Percentiles rank a stretch among this genome's conserved stretches.
These are phyloP conservation scores for Plectosphaerella sp. DNA, from an alignment of 2,329 filamentous ascomycete species.

Conservation along the genomic window DNA sequence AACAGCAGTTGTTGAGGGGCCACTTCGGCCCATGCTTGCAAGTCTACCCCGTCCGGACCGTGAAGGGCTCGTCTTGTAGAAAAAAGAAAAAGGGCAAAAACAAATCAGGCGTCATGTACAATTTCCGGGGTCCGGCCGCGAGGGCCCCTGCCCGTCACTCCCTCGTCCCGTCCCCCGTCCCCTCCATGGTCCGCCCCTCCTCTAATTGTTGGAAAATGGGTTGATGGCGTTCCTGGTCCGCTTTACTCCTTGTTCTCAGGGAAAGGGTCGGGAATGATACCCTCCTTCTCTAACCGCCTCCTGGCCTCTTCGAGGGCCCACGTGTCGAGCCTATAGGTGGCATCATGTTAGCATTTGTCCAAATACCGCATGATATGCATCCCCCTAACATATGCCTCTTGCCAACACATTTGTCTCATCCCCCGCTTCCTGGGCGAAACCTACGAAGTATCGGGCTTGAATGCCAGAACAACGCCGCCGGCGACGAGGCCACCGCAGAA, in stretches of 20 bases:
- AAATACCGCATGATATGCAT: not conserved
- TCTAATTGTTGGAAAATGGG: slow-evolving; percentile 5
- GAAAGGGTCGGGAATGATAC: slow-evolving; percentile 78
- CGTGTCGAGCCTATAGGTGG: slow-evolving; percentile 78
- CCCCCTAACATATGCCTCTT: not conserved
- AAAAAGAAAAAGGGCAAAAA: slow-evolving; percentile 15
- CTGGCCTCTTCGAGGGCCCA: slow-evolving; percentile 98
- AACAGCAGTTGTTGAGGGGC: too few species aligned
- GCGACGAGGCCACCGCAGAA: slow-evolving; percentile 75
- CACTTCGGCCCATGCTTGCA: slow-evolving; percentile 5
- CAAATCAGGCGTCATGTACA: slow-evolving; percentile 28
- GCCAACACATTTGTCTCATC: not conserved
- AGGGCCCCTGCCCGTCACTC: slow-evolving; percentile 40
- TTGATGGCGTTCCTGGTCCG: not conserved
- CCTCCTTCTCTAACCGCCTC: slow-evolving; percentile 91
- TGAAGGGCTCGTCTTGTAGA: slow-evolving; percentile 15
- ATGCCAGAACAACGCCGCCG: slow-evolving; percentile 78
- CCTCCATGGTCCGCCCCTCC: not conserved
- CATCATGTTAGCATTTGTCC: not conserved
- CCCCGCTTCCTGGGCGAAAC: slow-evolving; percentile 34
- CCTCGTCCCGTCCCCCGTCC: not conserved
- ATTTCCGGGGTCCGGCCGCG: slow-evolving; percentile 6
- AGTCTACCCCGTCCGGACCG: slow-evolving; percentile 8
- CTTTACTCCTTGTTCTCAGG: slow-evolving; percentile 50
- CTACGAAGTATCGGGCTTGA: slow-evolving; percentile 98